phyloP scores from a whole-genome alignment of 78 protist species.

The Dictyostelium capitatum region DNA sequence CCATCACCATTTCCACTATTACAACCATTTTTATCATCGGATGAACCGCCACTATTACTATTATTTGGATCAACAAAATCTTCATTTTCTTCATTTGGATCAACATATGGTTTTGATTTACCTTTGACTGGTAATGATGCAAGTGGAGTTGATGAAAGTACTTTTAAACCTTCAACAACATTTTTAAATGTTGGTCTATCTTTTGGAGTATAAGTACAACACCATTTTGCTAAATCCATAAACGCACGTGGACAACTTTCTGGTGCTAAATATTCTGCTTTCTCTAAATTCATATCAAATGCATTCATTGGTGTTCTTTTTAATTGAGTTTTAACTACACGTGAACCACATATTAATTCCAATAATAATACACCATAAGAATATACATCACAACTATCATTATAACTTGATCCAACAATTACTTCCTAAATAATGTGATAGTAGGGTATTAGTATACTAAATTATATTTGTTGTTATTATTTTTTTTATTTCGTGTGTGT shows the following conservation, averaged over 20 bases:
- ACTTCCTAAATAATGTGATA: slow-evolving; percentile 27
- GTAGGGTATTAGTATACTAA: too few relatives aligned
- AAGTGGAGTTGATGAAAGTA: background rate
- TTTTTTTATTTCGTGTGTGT: too few relatives aligned
- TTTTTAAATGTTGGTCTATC: slow-evolving; percentile 53
- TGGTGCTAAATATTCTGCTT: slow-evolving; percentile 47
- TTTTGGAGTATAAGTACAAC: slow-evolving; percentile 40
- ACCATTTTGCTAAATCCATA: slow-evolving; percentile 60
- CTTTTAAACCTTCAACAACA: slow-evolving; percentile 38
- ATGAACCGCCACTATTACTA: background rate
- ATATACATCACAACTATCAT: slow-evolving; percentile 76
- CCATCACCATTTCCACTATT: background rate
- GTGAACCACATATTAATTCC: slow-evolving; percentile 66
- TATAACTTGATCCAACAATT: slow-evolving; percentile 49
- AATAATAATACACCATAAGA: slow-evolving; percentile 63
- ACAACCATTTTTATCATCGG: background rate
- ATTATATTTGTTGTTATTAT: background rate
- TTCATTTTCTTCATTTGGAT: background rate
- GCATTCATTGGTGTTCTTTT: slow-evolving; percentile 58
- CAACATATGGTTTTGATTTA: slow-evolving; percentile 26
- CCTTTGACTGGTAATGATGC: slow-evolving; percentile 10
- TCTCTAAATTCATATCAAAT: slow-evolving; percentile 63
- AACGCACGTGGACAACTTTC: slow-evolving; percentile 44
- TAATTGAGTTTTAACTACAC: slow-evolving; percentile 53
- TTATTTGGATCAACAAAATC: slow-evolving; percentile 7